Evolutionary conservation across 441 rosid species (phyloP), one percentile per base, ranked within the genome.

Genomic region (Omphalea diandra): DNA sequence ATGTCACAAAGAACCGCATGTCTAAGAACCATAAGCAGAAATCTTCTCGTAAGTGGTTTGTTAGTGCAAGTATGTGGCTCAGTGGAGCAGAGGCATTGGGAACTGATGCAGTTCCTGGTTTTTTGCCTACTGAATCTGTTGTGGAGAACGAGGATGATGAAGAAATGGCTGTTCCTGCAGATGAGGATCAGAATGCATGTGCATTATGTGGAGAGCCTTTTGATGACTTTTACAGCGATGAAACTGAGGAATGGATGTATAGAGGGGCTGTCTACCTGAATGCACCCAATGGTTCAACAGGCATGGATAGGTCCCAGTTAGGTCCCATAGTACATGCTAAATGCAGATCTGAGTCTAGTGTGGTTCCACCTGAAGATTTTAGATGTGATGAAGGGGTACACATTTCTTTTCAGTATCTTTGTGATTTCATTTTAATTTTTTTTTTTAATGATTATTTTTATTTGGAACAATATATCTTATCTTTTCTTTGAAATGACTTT

Each of bases 311-410:
- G 70, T 90, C 93, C 66, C 87, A 79, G 63, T 82, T 91, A 83
- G 98, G 98, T 72, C 98, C 97, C 31, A 93, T 93, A 76, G 99
- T 95, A 65, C 99, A 96, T 85, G 98, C 93, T 58, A 96, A 96
- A 83, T 96, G 98, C 90, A 83, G 88, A 82, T 82, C 97, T 7
- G 92, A 91, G 65, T 85, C 97, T 70, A 88, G 79, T 80, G 84
- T 71, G 72, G 92, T 76, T 62, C 79, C 90, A 58, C 67, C 83
- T 43, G 85, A 80, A 70, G 81, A 80, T 82, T 73, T 67, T 80
- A 83, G 76, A 67, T 77, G 44, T 15, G 82, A 72, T 69, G 84
- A 83, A 76, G 87, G 83, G 91, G 96, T 90, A 84, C 63, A 87
- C 56, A 64, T 62, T 76, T 72, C 57, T 59, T 1, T 64, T 5